Base-by-base conservation (phyloP, 2,329 filamentous ascomycete species). In the Cladosporium sp. region DNA sequence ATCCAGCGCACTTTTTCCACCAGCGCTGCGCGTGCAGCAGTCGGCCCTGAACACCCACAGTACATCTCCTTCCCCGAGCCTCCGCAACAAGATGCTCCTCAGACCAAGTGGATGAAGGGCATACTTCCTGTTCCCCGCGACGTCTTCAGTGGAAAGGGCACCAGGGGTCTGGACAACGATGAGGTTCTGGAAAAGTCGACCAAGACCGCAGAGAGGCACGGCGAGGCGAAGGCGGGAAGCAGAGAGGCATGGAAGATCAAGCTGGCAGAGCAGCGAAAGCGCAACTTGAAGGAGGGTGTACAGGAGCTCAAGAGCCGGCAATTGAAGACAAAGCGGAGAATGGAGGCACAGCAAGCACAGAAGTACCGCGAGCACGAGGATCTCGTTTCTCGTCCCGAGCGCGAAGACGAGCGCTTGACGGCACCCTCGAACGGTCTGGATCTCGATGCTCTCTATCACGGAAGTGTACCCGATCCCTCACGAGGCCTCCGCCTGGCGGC, bases 41-140 rank as follows among this genome's bases (percentile, higher is more conserved):
- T 93, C 69, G 90, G 90, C 21, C 94, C 95, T 59, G 92, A 97
- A 77, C 96, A 93, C 41, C 94, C 95, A 57, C 86, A 87, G 70
- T 98, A 91, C 82, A 91, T 98, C 80, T 88, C 92, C 71, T 83
- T 97, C 65, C 94, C 93, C 58, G 84, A 85, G 71, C 86, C 91
- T 59, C 85, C 88, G n/a, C 92, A 97, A 77, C 87, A 89, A 60
- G 84, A 86, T n/a, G 78, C 81, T 51, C 79, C 81, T 3, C 74
- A 77, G 61, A 81, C 81, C 67, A 81, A 79, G 18, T 70, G 72
- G 12, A 77, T 92, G 38, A 92, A 92, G 77, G 95, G 95, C 71
- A 87, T 89, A 66, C 85, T 99, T 0, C 95, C 95, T 10, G 83
- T 92, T 0, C 94, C 95, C 41, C 89, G 93, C 69, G 85, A 92